phyloP scores from a whole-genome alignment of 352 stramenopile genomes.

The Pelagophyceae sp. region DNA sequence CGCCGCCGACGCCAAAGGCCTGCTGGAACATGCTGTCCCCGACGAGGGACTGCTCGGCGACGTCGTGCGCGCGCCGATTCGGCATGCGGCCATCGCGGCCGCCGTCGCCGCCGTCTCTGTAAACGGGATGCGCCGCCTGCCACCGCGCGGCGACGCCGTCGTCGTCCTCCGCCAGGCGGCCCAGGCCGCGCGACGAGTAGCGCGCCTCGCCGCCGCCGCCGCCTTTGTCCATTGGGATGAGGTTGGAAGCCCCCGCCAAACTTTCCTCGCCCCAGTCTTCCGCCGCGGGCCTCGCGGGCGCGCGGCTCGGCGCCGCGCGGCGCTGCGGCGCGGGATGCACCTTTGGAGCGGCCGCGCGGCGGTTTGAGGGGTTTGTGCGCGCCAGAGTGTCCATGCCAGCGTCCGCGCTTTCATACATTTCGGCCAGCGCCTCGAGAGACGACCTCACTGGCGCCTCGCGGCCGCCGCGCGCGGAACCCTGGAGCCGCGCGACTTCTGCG shows the following conservation, averaged over 20 bases:
- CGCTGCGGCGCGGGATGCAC: not conserved
- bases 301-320: not conserved
- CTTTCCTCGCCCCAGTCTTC: constrained; percentile 14
- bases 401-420: not conserved
- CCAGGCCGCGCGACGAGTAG: not conserved
- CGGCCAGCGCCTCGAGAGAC: constrained; percentile 8
- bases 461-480: not conserved
- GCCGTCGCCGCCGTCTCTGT: not conserved
- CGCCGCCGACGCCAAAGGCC: not conserved
- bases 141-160: constrained; percentile 6
- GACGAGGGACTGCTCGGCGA: not conserved
- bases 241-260: not conserved
- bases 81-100: not conserved
- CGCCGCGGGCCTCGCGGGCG: not conserved
- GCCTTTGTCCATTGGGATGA: not conserved
- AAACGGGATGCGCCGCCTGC: not conserved
- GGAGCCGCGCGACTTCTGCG: not conserved
- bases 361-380: not conserved
- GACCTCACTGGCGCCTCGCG: not conserved
- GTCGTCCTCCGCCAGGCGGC: not conserved
- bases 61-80: not conserved
- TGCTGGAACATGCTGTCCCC: not conserved
- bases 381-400: not conserved
- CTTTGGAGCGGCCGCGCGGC: not conserved
- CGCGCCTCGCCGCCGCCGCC: not conserved